Evolutionary conservation across 208 protist species (phyloP), one percentile per base, ranked within the genome.

Genomic region (Novymonas esmeraldas): DNA sequence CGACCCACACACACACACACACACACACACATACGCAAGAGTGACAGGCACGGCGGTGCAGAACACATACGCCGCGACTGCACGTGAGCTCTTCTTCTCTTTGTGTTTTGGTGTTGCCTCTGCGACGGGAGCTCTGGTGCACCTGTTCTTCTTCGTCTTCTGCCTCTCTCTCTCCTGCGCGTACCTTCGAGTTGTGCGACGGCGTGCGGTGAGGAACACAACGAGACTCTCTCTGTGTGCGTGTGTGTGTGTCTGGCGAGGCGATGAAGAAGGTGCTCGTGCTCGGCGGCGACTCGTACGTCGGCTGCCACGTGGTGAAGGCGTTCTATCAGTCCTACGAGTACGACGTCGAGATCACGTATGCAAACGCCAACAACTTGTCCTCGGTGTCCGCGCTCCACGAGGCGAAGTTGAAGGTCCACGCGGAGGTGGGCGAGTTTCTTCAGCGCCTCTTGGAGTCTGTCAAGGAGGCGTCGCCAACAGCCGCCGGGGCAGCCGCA

Each of bases 281-380:
- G 28, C 72, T 95, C n/a, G 92, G 86, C 60, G 90, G 78, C 45
- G 87, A 93, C 70, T 83, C 81, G 31, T 95, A 85, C 61, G 87
- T 95, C 29, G 90, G 90, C 33, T 61, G 50, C 16, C 82, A 92
- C 48, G 83, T 93, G 18, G 84, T 81, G 36, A 67, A 71, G 33
- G 51, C 65, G 16, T 95, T 95, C 41, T 83, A 79, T 62, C 58
- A 81, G 10, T 79, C 82, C 13, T 80, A 76, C 38, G 87, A 95
- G 79, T 95, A 95, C 55, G 72, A 90, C 11, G 75, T 95, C 5
- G 84, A 88, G 44, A 81, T 92, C 11, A 95, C 90, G 2, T 76
- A 84, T 28, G 81, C 79, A 10, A 56, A 60, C 14, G 56, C 58
- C 26, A 67, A 76, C 29, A 69, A 73, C 2, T 36, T 38, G 13